These are phyloP conservation scores for Podaxis carcinomalis DNA, from an alignment of 768 basidiomycete species.

Conservation along the genomic window DNA sequence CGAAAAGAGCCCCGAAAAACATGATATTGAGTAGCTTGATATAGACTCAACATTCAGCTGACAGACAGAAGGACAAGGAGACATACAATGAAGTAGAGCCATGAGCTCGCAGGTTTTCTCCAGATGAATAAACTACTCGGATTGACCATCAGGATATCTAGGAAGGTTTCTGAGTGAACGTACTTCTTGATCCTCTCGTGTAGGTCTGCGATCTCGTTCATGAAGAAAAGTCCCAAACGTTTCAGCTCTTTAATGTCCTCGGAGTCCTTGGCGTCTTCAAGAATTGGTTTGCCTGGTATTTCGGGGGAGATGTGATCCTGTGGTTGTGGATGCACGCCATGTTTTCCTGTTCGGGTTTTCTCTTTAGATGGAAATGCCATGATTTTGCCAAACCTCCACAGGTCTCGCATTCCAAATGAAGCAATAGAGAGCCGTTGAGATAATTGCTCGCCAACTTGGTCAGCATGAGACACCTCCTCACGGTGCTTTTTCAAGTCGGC, in stretches of 20 bases:
- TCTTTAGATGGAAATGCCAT: slow-evolving; percentile 27
- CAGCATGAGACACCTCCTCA: slow-evolving; percentile 42
- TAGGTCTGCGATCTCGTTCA: slow-evolving; percentile 52
- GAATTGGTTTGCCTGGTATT: slow-evolving; percentile 1
- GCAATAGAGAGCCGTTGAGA: slow-evolving; percentile 40
- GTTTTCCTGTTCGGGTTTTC: slow-evolving; percentile 18
- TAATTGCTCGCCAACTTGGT: slow-evolving; percentile 47
- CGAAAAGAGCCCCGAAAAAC: slow-evolving; percentile 34
- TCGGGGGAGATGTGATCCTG: background rate
- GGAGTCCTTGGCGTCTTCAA: slow-evolving; percentile 29
- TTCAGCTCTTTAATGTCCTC: slow-evolving; percentile 39
- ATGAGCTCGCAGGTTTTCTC: slow-evolving; percentile 50
- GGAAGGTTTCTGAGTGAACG: slow-evolving; percentile 14
- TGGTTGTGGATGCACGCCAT: background rate
- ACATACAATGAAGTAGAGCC: slow-evolving; percentile 43
- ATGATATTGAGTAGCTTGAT: slow-evolving; percentile 33
- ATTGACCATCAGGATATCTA: background rate
- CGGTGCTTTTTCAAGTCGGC: slow-evolving; percentile 50
- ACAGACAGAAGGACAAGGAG: background rate
- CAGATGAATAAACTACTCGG: slow-evolving; percentile 58
- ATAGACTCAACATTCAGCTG: background rate
- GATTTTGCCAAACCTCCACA: slow-evolving; percentile 48
- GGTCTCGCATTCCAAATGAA: slow-evolving; percentile 46
- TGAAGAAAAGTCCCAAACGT: slow-evolving; percentile 30
- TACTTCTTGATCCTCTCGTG: slow-evolving; percentile 67